These are phyloP conservation scores for Boeremia exigua DNA, from an alignment of 2,329 filamentous ascomycete species.

Conservation along the genomic window DNA sequence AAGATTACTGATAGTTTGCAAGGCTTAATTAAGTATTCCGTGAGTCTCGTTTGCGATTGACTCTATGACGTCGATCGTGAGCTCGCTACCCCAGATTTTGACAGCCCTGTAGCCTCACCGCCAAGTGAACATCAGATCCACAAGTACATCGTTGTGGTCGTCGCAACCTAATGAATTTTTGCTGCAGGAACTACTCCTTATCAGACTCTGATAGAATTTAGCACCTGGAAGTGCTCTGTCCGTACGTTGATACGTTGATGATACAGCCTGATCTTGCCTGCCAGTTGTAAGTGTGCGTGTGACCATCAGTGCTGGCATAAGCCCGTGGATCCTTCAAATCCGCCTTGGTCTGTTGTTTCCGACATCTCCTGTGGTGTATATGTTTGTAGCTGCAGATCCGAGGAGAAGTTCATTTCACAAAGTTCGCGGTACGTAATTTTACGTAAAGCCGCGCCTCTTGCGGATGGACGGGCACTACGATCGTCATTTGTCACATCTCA, in stretches of 20 bases:
- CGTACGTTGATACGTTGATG: background rate
- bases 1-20: background rate
- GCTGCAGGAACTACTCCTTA: background rate
- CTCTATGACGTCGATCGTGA: slow-evolving; percentile 9
- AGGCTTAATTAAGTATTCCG: too few relatives aligned
- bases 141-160: background rate
- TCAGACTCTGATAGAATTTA: background rate
- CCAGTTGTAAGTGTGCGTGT: too few relatives aligned
- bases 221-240: too few relatives aligned
- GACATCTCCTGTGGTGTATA: slow-evolving; percentile 19
- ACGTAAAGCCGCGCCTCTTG: slow-evolving; percentile 24
- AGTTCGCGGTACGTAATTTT: slow-evolving; percentile 38
- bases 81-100: slow-evolving; percentile 16
- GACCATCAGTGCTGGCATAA: background rate
- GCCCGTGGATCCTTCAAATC: background rate
- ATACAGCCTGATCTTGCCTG: background rate
- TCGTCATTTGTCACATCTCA: slow-evolving; percentile 10
- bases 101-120: slow-evolving; percentile 10
- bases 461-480: background rate
- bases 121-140: background rate
- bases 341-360: background rate
- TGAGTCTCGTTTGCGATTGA: background rate
- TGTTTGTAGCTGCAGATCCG: slow-evolving; percentile 20
- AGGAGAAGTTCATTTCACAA: slow-evolving; percentile 28
- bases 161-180: background rate